Evolutionary conservation across 352 stramenopile genomes (phyloP), one percentile per base, ranked within the genome.

Genomic region (Phytophthora sansomeana): DNA sequence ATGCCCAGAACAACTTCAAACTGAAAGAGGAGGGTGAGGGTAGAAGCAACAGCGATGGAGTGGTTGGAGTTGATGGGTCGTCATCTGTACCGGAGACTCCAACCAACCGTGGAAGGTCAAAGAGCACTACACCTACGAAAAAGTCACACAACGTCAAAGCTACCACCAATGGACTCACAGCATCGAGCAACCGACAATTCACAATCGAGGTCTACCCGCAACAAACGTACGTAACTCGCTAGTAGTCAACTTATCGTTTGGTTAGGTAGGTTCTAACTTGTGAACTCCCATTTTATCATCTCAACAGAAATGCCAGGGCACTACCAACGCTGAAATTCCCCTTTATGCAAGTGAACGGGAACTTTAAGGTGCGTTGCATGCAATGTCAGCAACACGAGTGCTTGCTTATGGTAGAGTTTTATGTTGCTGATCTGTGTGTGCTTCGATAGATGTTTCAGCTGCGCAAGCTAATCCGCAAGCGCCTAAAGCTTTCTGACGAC

Each of bases 271-370:
- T 41, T 16, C 30, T 28, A 1, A 41, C 7, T 33, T 47, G 17
- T 69, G 30, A 51, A 3, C 29, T 39, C 6, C n/a, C 14, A n/a
- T 21, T 38, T 16, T 33, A 19, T 50, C 7, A 29, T 28, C 7
- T 44, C 4, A 17, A 38, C 16, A 79, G 67, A 28, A 74, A 67
- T 65, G 59, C 57, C 7, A 46, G 49, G 4, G 43, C 54, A 41
- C 48, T 91, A 24, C 69, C 72, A 41, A 14, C 36, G 14, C 63
- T 91, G 10, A 60, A 56, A 63, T 73, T 72, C 11, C 81, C 77
- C 13, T 90, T 77, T 54, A 76, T 91, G n/a, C 76, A 85, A n/a
- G 81, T 90, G 32, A 81, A 85, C 36, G 79, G 79, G 13, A 63
- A 72, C 28, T 82, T 90, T 43, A 91, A 89, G 75, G 79, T 87